Evolutionary conservation across 2,329 filamentous ascomycete species (phyloP).

Genomic region (Aspergillus clavatus): DNA sequence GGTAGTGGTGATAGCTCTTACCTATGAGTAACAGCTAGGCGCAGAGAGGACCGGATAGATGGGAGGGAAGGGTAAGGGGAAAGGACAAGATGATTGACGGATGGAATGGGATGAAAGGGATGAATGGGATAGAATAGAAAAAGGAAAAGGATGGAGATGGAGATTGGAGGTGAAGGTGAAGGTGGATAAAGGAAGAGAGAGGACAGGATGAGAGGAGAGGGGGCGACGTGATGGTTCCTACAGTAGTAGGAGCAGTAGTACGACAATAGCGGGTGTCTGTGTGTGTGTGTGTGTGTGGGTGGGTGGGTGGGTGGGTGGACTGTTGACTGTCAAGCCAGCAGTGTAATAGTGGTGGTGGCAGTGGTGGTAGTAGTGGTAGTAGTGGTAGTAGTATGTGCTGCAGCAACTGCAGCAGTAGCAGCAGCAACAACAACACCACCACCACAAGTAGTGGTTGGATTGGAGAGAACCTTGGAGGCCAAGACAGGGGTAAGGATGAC

Average conservation of each 20-base stretch:
- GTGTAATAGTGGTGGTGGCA: too few species aligned
- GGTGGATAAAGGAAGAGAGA: not conserved
- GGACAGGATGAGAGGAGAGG: constrained; percentile 4
- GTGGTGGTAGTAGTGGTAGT: too few species aligned
- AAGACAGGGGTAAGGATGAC: constrained; percentile 7
- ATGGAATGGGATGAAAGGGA: not conserved
- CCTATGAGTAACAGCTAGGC: not conserved
- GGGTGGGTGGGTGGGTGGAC: not conserved
- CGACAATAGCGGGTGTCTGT: not conserved
- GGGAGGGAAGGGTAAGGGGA: constrained; percentile 3
- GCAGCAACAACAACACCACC: too few species aligned
- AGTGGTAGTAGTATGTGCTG: too few species aligned
- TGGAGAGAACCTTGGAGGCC: not conserved
- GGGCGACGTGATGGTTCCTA: not conserved
- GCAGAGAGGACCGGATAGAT: not conserved
- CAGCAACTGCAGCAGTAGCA: too few species aligned
- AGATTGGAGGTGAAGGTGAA: not conserved
- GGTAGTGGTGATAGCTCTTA: not conserved
- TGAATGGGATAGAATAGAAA: not conserved
- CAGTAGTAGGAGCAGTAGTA: not conserved
- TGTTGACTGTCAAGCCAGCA: not conserved
- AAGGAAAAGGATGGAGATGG: not conserved
- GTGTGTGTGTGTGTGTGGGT: not conserved
- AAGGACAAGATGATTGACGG: constrained; percentile 3
- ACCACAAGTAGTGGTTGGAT: not conserved